A percentile compares a stretch with the other conserved stretches of the same genome.
phyloP scores from a whole-genome alignment of 495 filamentous ascomycete genomes.

The Podospora fimiseda region DNA sequence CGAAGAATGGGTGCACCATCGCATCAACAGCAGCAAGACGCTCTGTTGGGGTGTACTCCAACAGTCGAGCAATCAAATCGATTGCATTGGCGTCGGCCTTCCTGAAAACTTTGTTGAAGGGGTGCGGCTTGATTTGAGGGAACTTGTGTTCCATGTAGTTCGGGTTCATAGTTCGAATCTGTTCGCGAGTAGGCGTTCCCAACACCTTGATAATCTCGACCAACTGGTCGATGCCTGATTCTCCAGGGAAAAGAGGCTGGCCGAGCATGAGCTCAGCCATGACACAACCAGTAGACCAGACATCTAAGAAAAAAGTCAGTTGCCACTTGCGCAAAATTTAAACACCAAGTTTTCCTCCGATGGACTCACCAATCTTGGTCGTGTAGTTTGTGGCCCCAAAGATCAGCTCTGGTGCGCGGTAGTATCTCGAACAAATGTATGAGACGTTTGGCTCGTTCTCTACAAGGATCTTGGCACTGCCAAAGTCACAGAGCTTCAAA shows the following conservation, averaged over 20 bases:
- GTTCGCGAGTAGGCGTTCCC: conserved; percentile 94
- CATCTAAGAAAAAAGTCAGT: conserved; percentile 54
- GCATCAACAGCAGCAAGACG: conserved; percentile 90
- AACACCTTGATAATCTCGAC: conserved; percentile 99
- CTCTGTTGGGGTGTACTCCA: conserved; percentile 97
- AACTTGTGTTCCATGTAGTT: conserved; percentile 99
- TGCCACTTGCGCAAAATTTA: not conserved
- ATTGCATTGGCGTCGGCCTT: conserved; percentile 89
- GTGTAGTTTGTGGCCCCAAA: conserved; percentile 99
- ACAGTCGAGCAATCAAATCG: conserved; percentile 84
- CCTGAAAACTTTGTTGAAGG: conserved; percentile 98
- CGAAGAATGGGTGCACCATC: conserved; percentile 98
- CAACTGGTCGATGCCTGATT: conserved; percentile 96
- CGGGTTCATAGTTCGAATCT: conserved; percentile 99
- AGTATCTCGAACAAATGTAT: conserved; percentile 99
- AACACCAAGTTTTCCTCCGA: no score
- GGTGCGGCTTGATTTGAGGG: conserved; percentile 98
- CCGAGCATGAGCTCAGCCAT: conserved; percentile 99
- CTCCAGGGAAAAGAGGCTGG: conserved; percentile 97
- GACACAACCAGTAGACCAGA: conserved; percentile 98
- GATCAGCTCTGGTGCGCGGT: conserved; percentile 94
- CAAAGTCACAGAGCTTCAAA: conserved; percentile 97
- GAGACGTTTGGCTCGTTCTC: conserved; percentile 99
- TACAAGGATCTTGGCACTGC: conserved; percentile 96
- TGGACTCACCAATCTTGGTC: conserved; percentile 87